A percentile compares a stretch with the other conserved stretches of the same genome.
Evolutionary conservation across 768 basidiomycete genomes (phyloP).

Genomic region (Coprinopsis strossmayeri): DNA sequence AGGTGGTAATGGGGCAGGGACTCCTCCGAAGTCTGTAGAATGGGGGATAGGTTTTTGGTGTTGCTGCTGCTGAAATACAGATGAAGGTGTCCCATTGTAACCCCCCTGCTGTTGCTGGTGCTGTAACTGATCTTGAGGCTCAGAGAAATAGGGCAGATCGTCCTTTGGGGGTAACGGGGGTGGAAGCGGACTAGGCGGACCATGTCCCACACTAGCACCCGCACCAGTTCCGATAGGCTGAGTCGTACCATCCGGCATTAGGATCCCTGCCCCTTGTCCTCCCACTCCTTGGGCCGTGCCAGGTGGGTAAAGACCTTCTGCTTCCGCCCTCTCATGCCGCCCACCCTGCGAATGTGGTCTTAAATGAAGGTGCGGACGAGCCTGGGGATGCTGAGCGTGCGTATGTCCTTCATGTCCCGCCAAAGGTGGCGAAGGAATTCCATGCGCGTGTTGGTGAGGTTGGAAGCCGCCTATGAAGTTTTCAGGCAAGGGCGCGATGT

Average conservation of each 20-base stretch:
- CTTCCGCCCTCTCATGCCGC: no score
- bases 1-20: constrained; percentile 1
- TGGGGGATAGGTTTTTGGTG: neutral
- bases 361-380: no score
- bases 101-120: neutral
- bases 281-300: neutral
- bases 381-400: no score
- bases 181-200: constrained; percentile 34
- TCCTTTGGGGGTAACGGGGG: constrained; percentile 47
- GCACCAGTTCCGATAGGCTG: neutral
- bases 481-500: constrained; percentile 56
- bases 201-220: no score
- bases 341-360: no score
- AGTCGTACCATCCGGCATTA: no score
- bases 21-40: neutral
- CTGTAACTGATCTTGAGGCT: neutral
- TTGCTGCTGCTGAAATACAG: neutral
- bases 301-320: no score
- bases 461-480: constrained; percentile 53
- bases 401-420: neutral
- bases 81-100: neutral
- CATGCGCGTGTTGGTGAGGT: constrained; percentile 14
- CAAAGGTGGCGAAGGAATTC: constrained; percentile 7
- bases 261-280: no score
- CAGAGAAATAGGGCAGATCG: constrained; percentile 15